phyloP scores from a whole-genome alignment of 2,329 filamentous ascomycete genomes.

The Fusarium dlaminii region DNA sequence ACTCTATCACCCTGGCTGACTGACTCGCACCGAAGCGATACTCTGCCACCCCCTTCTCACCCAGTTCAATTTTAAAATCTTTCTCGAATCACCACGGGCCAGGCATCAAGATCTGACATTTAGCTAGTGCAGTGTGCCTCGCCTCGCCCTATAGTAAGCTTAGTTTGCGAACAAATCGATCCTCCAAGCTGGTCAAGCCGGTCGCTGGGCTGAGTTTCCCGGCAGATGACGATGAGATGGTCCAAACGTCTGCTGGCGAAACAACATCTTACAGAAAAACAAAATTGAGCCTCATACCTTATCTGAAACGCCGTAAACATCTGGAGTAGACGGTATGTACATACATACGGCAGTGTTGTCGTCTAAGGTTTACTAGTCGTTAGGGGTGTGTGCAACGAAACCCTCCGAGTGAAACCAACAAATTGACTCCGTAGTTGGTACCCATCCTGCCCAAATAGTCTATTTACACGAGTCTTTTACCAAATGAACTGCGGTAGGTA shows the following conservation, averaged over 20 bases:
- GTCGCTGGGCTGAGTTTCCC: constrained; percentile 33
- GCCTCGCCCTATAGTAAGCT: constrained; percentile 5
- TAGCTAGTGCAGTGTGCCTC: constrained; percentile 5
- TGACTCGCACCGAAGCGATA: constrained; percentile 13
- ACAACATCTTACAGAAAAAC: background rate
- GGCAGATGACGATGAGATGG: background rate
- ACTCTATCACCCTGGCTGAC: background rate
- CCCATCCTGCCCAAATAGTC: background rate
- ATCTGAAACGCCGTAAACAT: constrained; percentile 16
- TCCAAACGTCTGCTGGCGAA: background rate
- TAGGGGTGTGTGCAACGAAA: background rate
- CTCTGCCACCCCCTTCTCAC: constrained; percentile 15
- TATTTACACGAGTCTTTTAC: background rate
- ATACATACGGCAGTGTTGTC: background rate
- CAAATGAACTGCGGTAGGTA: background rate
- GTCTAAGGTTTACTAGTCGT: background rate
- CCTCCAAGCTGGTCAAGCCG: background rate
- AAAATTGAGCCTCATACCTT: constrained; percentile 4
- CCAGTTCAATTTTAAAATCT: constrained; percentile 10
- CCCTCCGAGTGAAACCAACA: background rate
- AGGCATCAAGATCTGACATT: constrained; percentile 16
- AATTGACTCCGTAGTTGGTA: background rate
- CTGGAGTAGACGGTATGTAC: background rate
- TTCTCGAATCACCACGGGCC: constrained; percentile 6
- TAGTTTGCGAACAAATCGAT: background rate